These are phyloP conservation scores for Neurospora sp. DNA, from an alignment of 2,329 filamentous ascomycete species.

Conservation along the genomic window DNA sequence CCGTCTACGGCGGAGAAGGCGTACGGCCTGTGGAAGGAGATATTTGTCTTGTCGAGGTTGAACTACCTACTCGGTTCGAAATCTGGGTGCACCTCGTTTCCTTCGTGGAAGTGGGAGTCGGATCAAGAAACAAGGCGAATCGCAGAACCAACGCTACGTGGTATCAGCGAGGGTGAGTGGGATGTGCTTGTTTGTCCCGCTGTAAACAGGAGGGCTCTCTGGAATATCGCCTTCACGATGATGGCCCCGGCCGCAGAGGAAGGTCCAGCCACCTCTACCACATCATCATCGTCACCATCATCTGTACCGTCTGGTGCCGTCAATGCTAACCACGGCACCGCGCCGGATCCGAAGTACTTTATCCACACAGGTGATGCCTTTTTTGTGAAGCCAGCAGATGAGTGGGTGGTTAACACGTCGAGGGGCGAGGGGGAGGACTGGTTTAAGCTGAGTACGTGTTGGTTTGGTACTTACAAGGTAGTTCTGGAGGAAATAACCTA, in stretches of 20 bases:
- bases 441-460: background rate
- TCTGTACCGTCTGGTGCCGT: background rate
- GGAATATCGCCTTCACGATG: background rate
- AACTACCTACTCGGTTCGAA: background rate
- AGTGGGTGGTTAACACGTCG: background rate
- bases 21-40: background rate
- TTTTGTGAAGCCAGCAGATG: background rate
- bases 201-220: background rate
- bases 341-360: background rate
- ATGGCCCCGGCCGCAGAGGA: background rate
- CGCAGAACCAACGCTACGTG: background rate
- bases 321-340: background rate
- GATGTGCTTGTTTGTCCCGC: background rate
- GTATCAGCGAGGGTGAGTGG: background rate
- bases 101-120: no score
- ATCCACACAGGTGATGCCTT: background rate
- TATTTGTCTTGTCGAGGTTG: background rate
- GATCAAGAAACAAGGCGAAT: background rate
- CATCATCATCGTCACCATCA: background rate
- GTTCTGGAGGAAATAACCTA: background rate
- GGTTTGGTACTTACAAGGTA: background rate
- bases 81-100: background rate
- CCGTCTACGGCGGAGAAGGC: background rate
- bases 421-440: background rate
- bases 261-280: background rate